Base-by-base conservation (phyloP, 805 yeast species). In the Maudiozyma saulgeensis region DNA sequence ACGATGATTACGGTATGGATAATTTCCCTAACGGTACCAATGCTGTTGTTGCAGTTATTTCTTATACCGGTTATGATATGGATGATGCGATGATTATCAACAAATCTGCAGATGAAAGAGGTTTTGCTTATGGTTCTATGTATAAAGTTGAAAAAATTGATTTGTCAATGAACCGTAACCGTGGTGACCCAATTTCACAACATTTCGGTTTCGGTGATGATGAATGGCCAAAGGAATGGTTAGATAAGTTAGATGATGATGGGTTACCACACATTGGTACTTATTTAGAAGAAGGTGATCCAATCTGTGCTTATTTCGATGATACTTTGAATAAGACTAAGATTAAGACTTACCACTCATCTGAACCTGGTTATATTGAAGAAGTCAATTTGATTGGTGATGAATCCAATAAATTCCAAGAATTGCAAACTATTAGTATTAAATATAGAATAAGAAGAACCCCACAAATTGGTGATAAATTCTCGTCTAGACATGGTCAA, bases 11-110 rank as follows among this genome's bases (percentile, higher is more conserved):
- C 63, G 99, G 98, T 43, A 83, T 93, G 88, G 99, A 93, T 68
- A 88, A 89, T 68, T 93, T 88, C 81, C 99, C 99, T 57, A 93
- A 93, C 65, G 99, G 99, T 66, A 88, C 86, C 55, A 93, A 93
- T 65, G 99, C 99, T 2, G 96, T 93, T 52, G 99, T 93, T 55
- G 99, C 99, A 0, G 99, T 93, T 58, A 93, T 93, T 64, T 90
- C 99, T 0, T 93, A 93, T 68, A 93, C 99, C 1, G 99, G 99
- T 59, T 93, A 93, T 66, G 99, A 93, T 86, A 93, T 93, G 98
- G 99, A 93, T 73, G 99, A 93, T 70, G 99, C 99, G 65, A 91
- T 93, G 98, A 93, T 93, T 62, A 80, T 93, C 58, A 93, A 93
- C 70, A 93, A 93, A 69, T 86, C 96, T 46, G 97, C 98, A 0